Base-by-base conservation (phyloP, 208 protist genomes). In the Trypanosoma platydactyli region DNA sequence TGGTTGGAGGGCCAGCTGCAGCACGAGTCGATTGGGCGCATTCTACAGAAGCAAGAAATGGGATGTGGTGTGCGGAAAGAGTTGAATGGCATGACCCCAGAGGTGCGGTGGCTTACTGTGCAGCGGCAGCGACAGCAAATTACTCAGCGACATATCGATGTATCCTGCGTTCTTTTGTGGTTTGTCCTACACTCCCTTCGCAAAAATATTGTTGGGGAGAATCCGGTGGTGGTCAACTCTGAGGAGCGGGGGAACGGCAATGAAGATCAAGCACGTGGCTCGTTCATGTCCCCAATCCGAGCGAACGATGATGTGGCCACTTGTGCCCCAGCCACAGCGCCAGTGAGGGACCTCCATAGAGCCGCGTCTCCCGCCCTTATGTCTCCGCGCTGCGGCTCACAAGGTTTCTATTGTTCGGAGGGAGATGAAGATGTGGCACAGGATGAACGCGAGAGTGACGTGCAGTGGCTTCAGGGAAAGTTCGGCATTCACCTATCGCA, bases 271-370 rank as follows among this genome's bases (percentile, higher is more conserved):
- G 46, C 27, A 27, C 30, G 46, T 40, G 46, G 59, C 3, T 20
- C 53, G 9, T 64, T 30, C 5, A 2, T 64, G 0, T 64, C 59
- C 5, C 46, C 44, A 29, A 55, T 64, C 42, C 59, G 54, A 55
- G 0, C n/a, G 20, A 55, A 30, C 22, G 50, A 11, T 27, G 27
- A 46, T 30, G 25, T 4, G 2, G 54, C 7, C 16, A 64, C 27
- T 16, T 33, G 12, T 9, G 3, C 11, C 25, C 3, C 49, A 13
- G 29, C 16, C 24, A 57, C 9, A 20, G 29, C 24, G n/a, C 4
- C 16, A 20, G n/a, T 11, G 22, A 20, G 49, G 1, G 24, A 22
- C 20, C 13, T 9, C 16, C 30, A 29, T 15, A 11, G 24, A 11
- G 52, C 2, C 6, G 29, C 7, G 0, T 22, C 25, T 42, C 7